Evolutionary conservation across 2,329 filamentous ascomycete genomes (phyloP).

Genomic region (Trematosphaeria pertusa): DNA sequence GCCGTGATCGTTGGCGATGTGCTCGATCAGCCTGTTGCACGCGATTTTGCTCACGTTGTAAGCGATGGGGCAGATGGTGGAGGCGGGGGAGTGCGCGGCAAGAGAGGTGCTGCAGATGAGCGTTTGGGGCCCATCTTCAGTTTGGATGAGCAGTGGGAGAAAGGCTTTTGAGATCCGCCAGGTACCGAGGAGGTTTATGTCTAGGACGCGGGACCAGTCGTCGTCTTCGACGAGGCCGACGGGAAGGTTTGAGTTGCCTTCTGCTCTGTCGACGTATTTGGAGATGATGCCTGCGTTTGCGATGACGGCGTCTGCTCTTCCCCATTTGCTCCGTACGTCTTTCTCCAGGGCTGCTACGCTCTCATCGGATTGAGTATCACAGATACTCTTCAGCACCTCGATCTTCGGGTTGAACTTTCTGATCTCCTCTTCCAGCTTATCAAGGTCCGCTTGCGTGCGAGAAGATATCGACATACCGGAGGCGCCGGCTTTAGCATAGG

Average conservation of each 20-base stretch:
- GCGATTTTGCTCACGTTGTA: slow-evolving; percentile 29
- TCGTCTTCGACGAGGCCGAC: slow-evolving; percentile 22
- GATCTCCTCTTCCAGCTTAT: slow-evolving; percentile 13
- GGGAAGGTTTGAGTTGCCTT: slow-evolving; percentile 17
- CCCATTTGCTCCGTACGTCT: slow-evolving; percentile 15
- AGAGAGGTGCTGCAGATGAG: slow-evolving; percentile 21
- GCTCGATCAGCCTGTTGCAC: slow-evolving; percentile 26
- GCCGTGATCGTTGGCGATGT: slow-evolving; percentile 43
- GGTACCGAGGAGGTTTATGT: slow-evolving; percentile 28
- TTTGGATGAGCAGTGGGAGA: slow-evolving; percentile 19
- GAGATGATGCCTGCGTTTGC: slow-evolving; percentile 32
- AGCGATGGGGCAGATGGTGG: slow-evolving; percentile 20
- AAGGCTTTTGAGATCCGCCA: slow-evolving; percentile 28
- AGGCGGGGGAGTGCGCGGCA: slow-evolving; percentile 16
- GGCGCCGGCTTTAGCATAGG: slow-evolving; percentile 62
- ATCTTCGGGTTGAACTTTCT: slow-evolving; percentile 27
- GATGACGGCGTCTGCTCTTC: slow-evolving; percentile 24
- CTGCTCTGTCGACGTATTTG: slow-evolving; percentile 12
- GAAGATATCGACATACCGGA: slow-evolving; percentile 58
- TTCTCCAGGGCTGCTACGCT: slow-evolving; percentile 13
- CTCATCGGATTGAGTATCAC: slow-evolving; percentile 16
- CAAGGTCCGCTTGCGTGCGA: slow-evolving; percentile 24
- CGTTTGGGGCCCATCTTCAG: slow-evolving; percentile 18
- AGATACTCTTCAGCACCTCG: slow-evolving; percentile 29
- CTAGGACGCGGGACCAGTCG: slow-evolving; percentile 28